A percentile compares a stretch with the other conserved stretches of the same genome.
These are phyloP conservation scores for Acanthamoeba lenticulata DNA, from an alignment of 208 protist genomes.

Conservation along the genomic window DNA sequence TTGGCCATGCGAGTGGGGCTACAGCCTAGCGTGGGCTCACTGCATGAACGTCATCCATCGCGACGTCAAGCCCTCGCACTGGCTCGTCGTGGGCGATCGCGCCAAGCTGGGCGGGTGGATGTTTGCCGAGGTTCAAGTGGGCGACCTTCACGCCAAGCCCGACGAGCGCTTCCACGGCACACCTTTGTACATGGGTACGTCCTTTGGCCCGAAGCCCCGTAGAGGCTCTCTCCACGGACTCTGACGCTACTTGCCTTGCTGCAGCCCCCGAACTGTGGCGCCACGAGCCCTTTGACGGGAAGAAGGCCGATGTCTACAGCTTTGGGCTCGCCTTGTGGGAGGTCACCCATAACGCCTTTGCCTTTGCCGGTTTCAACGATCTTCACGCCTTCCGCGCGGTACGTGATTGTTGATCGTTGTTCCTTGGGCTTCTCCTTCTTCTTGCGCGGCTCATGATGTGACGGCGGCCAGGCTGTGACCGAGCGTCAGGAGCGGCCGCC, in stretches of 20 bases:
- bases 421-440: no score
- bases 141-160: background rate
- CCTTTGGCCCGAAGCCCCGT: background rate
- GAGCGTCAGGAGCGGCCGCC: background rate
- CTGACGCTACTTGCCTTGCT: background rate
- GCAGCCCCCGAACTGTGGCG: slow-evolving; percentile 25
- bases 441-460: background rate
- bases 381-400: background rate
- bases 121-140: slow-evolving; percentile 55
- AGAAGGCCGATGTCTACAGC: slow-evolving; percentile 46
- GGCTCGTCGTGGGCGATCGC: background rate
- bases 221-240: background rate
- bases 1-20: no score
- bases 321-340: slow-evolving; percentile 41
- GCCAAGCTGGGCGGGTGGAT: slow-evolving; percentile 63
- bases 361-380: background rate
- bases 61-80: slow-evolving; percentile 58
- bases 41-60: slow-evolving; percentile 18
- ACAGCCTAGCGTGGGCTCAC: slow-evolving; percentile 44
- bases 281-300: slow-evolving; percentile 9
- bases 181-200: slow-evolving; percentile 57
- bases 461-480: background rate
- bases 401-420: no score
- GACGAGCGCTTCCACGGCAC: slow-evolving; percentile 53
- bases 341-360: slow-evolving; percentile 17